Conservation (phyloP, 2,329 filamentous ascomycete genomes). For the Annulohypoxylon truncatum region DNA sequence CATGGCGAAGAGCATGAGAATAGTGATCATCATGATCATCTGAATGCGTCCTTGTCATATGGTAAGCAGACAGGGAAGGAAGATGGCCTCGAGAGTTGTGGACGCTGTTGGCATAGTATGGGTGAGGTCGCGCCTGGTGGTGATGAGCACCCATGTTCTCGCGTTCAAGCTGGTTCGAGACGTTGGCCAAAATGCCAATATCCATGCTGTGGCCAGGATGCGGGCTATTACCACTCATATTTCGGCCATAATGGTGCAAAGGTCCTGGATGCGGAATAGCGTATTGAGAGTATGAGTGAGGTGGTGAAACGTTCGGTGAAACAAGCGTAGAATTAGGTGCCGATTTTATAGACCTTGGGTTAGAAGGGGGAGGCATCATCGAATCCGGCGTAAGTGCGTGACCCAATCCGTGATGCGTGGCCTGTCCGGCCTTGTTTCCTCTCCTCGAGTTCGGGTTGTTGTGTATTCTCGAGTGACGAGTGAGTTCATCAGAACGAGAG, state of each 20-base stretch:
- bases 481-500: slow-evolving; percentile 95
- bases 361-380: slow-evolving; percentile 80
- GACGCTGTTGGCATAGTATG: slow-evolving; percentile 63
- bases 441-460: slow-evolving; percentile 97
- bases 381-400: slow-evolving; percentile 64
- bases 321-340: slow-evolving; percentile 86
- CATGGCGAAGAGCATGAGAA: slow-evolving; percentile 72
- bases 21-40: slow-evolving; percentile 86
- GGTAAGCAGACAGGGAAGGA: slow-evolving; percentile 85
- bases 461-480: slow-evolving; percentile 96
- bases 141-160: slow-evolving; percentile 61
- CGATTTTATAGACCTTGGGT: slow-evolving; percentile 84
- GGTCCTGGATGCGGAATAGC: slow-evolving; percentile 59
- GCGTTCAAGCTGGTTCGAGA: slow-evolving; percentile 71
- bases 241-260: slow-evolving; percentile 63
- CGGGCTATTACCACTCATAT: slow-evolving; percentile 54
- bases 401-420: slow-evolving; percentile 57
- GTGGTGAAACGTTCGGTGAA: slow-evolving; percentile 96
- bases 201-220: slow-evolving; percentile 58
- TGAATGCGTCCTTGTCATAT: slow-evolving; percentile 91
- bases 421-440: slow-evolving; percentile 80
- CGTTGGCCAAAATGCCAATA: slow-evolving; percentile 70
- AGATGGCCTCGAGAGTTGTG: slow-evolving; percentile 70
- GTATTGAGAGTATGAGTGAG: slow-evolving; percentile 86
- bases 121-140: slow-evolving; percentile 62